Base-by-base conservation (phyloP, 2,329 filamentous ascomycete species). In the Colletotrichum nymphaeae region DNA sequence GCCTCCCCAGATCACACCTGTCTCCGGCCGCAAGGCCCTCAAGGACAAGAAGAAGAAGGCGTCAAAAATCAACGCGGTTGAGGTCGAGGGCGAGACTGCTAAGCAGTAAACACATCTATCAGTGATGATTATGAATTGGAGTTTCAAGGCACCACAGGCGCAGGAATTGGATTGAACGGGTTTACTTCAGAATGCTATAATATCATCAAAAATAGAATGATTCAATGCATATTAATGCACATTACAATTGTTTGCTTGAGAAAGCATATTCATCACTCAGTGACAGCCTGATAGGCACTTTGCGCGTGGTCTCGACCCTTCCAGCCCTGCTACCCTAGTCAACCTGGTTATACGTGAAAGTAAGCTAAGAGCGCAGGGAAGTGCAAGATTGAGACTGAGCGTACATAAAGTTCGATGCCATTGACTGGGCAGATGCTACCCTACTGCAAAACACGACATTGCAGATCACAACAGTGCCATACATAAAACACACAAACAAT, bases 31-130 rank as follows among this genome's bases (percentile, higher is more conserved):
- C 22, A 64, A 56, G 56, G 63, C 67, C 42, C 37, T 14, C 2
- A 64, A 59, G 53, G 63, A 46, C 53, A 73, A 65, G 70, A 73
- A 73, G 70, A 35, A 66, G 68, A 58, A 24, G 11, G 53, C 53
- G 37, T 19, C 11, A 30, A 49, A 19, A 7, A 24, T 7, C 24
- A 22, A 5, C 1, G 9, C 8, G 11, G 5, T 28, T 19, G 26
- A 30, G 24, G 11, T 12, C 14, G 11, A 24, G 52, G n/a, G 2
- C 12, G 52, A 57, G 52, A 32, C 30, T n/a, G 57, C 19, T 12
- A 37, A 58, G 52, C 46, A 69, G 53, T 59, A 59, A 69, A 19
- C 30, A 19, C 11, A 57, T 56, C 26, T 42, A n/a, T 14, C 6
- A 19, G 19, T 49, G 24, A n/a, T 26, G 28, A 63, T 60, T 46